Conservation (phyloP, 768 basidiomycete genomes). For the Leccinum incarnatum region DNA sequence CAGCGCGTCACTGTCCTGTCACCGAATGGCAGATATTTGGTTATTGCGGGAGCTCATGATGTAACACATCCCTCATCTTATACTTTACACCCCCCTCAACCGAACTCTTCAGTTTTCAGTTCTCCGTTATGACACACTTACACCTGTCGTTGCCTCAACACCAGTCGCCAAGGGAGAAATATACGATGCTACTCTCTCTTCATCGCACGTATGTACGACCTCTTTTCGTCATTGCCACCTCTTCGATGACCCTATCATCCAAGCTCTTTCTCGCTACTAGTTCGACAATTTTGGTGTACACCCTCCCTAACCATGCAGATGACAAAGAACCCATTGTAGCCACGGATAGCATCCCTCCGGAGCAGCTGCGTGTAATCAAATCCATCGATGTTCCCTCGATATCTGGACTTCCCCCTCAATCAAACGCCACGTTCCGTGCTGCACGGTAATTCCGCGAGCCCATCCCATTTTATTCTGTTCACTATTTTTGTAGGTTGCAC, state of each 20-base stretch:
- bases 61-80: slow-evolving; percentile 40
- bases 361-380: slow-evolving; percentile 42
- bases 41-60: slow-evolving; percentile 69
- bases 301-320: slow-evolving; percentile 39
- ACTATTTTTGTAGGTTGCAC: slow-evolving; percentile 47
- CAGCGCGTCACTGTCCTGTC: slow-evolving; percentile 88
- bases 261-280: slow-evolving; percentile 71
- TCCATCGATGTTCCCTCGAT: slow-evolving; percentile 55
- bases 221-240: background rate
- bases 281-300: slow-evolving; percentile 59
- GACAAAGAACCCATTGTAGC: background rate
- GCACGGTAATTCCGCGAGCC: slow-evolving; percentile 42
- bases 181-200: slow-evolving; percentile 81
- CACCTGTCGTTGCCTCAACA: slow-evolving; percentile 46
- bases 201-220: slow-evolving; percentile 47
- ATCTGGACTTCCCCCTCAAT: slow-evolving; percentile 43
- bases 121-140: slow-evolving; percentile 60
- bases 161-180: slow-evolving; percentile 69
- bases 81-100: slow-evolving; percentile 14
- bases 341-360: slow-evolving; percentile 18
- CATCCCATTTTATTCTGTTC: slow-evolving; percentile 5
- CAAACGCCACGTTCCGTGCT: slow-evolving; percentile 55
- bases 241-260: background rate
- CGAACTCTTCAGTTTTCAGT: slow-evolving; percentile 50
- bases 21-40: slow-evolving; percentile 59